Base-by-base conservation (phyloP, 306 rosid genomes). In the Castanea crenata region DNA sequence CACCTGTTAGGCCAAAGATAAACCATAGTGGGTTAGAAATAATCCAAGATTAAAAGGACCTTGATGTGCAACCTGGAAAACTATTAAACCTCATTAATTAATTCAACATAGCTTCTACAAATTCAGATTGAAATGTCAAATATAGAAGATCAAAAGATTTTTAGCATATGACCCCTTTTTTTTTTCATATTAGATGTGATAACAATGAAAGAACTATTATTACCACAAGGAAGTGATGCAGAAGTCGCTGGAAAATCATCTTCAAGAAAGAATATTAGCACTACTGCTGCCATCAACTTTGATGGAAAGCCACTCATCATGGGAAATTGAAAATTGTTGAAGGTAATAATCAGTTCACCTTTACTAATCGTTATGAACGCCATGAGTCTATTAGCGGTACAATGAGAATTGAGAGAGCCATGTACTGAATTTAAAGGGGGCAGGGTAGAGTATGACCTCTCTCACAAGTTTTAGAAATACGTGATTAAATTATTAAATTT, bases 281-380 rank as follows among this genome's bases (percentile, higher is more conserved):
- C 10, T 44, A 80, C 56, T 34, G 80, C 76, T 23, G 69, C 67
- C 32, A 83, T 67, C 55, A 80, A 81, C 79, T 71, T 78, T 2
- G 20, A 62, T 5, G 55, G 64, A 31, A 71, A 52, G 25, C 71
- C 25, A 10, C 56, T 29, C 86, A 74, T 87, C 82, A 3, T 59
- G n/a, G 79, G 57, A 65, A 72, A 44, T 55, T 34, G 29, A 29
- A 55, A 55, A 65, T 77, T 55, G 29, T 52, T 11, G 20, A 67
- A 35, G 46, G n/a, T 20, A 63, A 15, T 19, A 32, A 32, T 32
- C 71, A 38, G 14, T 49, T 49, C 64, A 20, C 2, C 58, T 21
- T 20, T 29, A 4, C 35, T 32, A 32, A 32, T 32, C 35, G n/a
- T 56, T 29, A 16, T 46, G 69, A 61, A 71, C 15, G 12, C 18